Evolutionary conservation across 2,329 filamentous ascomycete species (phyloP).

Genomic region (Colletotrichum falcatum): DNA sequence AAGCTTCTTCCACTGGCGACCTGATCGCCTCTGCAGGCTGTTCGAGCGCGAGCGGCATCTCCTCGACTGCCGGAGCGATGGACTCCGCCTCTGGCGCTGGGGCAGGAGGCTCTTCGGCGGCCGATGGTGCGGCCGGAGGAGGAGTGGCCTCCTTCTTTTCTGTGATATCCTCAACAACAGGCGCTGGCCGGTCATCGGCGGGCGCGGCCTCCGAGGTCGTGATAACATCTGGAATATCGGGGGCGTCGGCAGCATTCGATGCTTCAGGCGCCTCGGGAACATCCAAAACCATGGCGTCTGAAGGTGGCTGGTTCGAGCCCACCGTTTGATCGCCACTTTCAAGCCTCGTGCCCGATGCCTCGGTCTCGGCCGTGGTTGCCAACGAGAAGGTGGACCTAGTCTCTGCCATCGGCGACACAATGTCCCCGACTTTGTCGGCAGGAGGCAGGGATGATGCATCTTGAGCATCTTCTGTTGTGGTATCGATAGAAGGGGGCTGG

Average conservation of each 20-base stretch:
- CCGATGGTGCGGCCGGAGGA: not conserved
- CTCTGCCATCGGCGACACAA: slow-evolving; percentile 35
- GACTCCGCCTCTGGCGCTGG: slow-evolving; percentile 17
- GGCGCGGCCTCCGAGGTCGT: slow-evolving; percentile 10
- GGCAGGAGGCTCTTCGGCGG: slow-evolving; percentile 1
- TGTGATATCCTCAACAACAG: slow-evolving; percentile 6
- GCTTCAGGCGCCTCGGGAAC: slow-evolving; percentile 1
- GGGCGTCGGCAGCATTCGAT: not conserved
- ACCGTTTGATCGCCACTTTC: slow-evolving; percentile 31
- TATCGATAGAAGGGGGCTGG: slow-evolving; percentile 17
- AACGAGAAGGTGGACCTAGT: slow-evolving; percentile 35
- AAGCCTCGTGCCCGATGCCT: slow-evolving; percentile 29
- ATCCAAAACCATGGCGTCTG: slow-evolving; percentile 31
- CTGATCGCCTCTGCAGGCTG: slow-evolving; percentile 6
- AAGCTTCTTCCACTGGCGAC: slow-evolving; percentile 28
- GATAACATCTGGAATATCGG: slow-evolving; percentile 4
- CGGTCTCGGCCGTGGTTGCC: slow-evolving; percentile 37
- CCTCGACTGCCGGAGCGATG: slow-evolving; percentile 2
- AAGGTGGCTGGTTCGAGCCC: slow-evolving; percentile 23
- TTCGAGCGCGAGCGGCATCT: not conserved
- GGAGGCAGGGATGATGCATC: slow-evolving; percentile 31
- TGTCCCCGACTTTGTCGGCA: slow-evolving; percentile 37
- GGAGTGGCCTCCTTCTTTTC: slow-evolving; percentile 22
- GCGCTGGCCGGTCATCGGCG: slow-evolving; percentile 9
- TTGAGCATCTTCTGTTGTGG: slow-evolving; percentile 12